phyloP scores from a whole-genome alignment of 371 early-diverging fungal genomes.

The Lichtheimia ramosa region DNA sequence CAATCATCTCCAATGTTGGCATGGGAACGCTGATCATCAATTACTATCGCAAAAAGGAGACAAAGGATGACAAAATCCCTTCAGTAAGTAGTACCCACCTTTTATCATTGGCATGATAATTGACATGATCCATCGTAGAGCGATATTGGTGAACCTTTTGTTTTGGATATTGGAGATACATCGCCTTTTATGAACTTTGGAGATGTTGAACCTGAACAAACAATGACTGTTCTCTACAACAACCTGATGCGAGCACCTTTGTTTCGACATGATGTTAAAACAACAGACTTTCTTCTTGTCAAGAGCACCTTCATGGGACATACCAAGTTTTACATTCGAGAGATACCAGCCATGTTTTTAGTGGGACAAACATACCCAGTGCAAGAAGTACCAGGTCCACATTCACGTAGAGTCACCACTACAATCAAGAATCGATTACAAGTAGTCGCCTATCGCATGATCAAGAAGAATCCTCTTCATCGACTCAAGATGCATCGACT shows the following conservation, averaged over 20 bases:
- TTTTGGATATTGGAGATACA: constrained; percentile 92
- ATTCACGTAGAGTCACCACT: constrained; percentile 93
- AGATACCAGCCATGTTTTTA: constrained; percentile 82
- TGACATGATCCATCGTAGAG: constrained; percentile 27
- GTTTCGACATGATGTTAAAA: constrained; percentile 76
- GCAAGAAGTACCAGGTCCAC: constrained; percentile 96
- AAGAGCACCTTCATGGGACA: constrained; percentile 73
- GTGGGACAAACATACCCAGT: constrained; percentile 98
- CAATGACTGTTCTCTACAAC: constrained; percentile 88
- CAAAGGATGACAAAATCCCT: constrained; percentile 78
- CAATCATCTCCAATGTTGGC: constrained; percentile 91
- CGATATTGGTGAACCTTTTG: constrained; percentile 82
- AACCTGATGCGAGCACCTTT: constrained; percentile 97
- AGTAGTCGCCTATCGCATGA: constrained; percentile 85
- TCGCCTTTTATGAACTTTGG: constrained; percentile 98
- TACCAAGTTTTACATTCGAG: constrained; percentile 80
- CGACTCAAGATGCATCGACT: constrained; percentile 76
- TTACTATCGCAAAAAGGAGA: constrained; percentile 93
- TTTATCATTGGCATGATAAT: background rate
- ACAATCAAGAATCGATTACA: constrained; percentile 92
- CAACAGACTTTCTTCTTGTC: constrained; percentile 88
- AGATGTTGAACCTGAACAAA: constrained; percentile 92
- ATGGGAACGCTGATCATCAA: constrained; percentile 97
- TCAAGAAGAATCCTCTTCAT: constrained; percentile 74
- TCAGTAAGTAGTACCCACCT: constrained; percentile 31